Evolutionary conservation across 176 grass and related monocot species (phyloP), one percentile per base, ranked within the genome.

Genomic region (Oryza glaberrima): DNA sequence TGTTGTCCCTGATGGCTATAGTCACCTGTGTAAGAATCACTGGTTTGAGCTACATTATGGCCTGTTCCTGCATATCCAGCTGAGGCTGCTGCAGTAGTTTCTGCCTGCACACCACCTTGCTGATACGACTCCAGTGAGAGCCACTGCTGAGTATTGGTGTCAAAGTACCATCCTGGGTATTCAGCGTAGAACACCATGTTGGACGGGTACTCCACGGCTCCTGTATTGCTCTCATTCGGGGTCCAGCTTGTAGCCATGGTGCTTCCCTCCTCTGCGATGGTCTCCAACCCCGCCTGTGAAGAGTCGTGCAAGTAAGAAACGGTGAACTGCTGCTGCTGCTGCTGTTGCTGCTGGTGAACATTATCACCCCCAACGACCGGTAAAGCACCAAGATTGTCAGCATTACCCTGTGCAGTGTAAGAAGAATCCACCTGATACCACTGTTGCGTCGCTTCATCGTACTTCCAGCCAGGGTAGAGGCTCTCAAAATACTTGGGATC

Each of bases 151-250:
- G 83, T 95, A 75, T 72, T 95, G 54, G 91, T 92, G 73, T 98
- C 96, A 49, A 85, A 95, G 63, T 95, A 98, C 89, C 89, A 95
- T 75, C 91, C 93, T 35, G 93, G 93, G 73, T 94, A 98, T 67
- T 94, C 88, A 73, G 93, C 76, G 28, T 98, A 94, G 78, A 98
- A 92, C 9, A 92, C 70, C 91, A 98, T 95, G 56, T 98, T 98
- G 65, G 91, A 49, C 30, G 96, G 96, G 80, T 90, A 98, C 30
- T 90, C 91, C 11, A 41, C 43, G 14, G 69, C 71, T 8, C 60
- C 86, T 54, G 84, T n/a, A 25, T 56, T 78, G 84, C 75, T 88
- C 36, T 60, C 70, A 44, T 76, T 83, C 51, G 81, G 88, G 49
- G 60, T 79, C 88, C 88, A 86, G 60, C 1, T 49, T 1, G 15